Base-by-base conservation (phyloP, 768 basidiomycete species). In the Tulasnella sp. region DNA sequence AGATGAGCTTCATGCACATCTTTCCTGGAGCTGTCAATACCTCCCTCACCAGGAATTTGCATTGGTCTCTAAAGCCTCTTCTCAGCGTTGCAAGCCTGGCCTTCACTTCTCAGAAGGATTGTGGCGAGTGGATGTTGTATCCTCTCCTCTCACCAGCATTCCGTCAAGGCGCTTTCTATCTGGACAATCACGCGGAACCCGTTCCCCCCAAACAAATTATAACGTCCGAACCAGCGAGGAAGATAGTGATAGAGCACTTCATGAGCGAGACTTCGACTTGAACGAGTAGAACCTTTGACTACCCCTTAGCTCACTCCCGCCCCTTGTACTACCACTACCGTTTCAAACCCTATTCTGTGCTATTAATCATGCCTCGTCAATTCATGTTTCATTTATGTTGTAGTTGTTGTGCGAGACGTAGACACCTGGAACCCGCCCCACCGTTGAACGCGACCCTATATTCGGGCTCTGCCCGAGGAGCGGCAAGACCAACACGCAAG, bases 31-130 rank as follows among this genome's bases (percentile, higher is more conserved):
- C 34, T 19, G 61, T 61, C 41, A 38, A 61, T 25, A 61, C 60
- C 10, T 42, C 60, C 27, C 19, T 24, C 9, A 66, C 70, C 21
- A 69, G 70, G 4, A 34, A 59, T 5, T 21, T 22, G 17, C 54
- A 38, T 34, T 52, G 50, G 50, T 25, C 50, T 7, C 50, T 52
- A 9, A 56, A 48, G 30, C 54, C 54, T 2, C 34, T 56, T 21
- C 24, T 45, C 4, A 43, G 24, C 21, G 43, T 29, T 24, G 22
- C 44, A 9, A 29, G 25, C 43, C 11, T 53, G 3, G n/a, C 22
- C 31, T 31, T 22, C 52, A 56, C 38, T 29, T 43, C 29, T 19
- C 19, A 25, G 38, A 25, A 45, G 25, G 44, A 48, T 49, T 55
- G 62, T 27, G 61, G 38, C 12, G 61, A 63, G 22, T 54, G 50